Evolutionary conservation across 208 protist species (phyloP), one percentile per base, ranked within the genome.

Genomic region (Novymonas esmeraldas): DNA sequence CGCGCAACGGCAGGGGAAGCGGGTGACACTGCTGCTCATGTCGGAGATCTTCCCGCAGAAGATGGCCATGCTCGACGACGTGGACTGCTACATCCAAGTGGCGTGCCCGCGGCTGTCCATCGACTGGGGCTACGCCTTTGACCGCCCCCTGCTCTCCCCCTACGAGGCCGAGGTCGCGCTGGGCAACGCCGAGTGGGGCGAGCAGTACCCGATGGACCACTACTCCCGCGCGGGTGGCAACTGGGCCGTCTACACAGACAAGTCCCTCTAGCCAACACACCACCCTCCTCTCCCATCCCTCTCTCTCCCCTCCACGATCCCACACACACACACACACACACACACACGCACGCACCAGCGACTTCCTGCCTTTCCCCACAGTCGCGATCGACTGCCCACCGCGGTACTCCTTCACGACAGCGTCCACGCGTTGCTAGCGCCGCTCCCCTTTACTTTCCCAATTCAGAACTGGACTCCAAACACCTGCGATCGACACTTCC

Each of bases 81-180:
- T 99, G 28, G 96, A 98, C 58, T 94, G 87, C 78, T 98, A 97
- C 81, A 95, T 98, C 26, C 97, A 99, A 81, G 95, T 99, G 24
- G 98, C 98, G 0, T 99, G 98, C 73, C 98, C 98, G 11, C 83
- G 98, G 9, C 89, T 99, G 18, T 99, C 98, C 18, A 99, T 99
- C 63, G 98, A 99, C 84, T 99, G 98, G 98, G 98, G 98, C 50
- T 97, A 98, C 69, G 93, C 94, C n/a, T 99, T 99, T 61, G 87
- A 85, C 54, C 89, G 81, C 34, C 98, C 98, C 9, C 73, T 99
- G 22, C 78, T 99, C 26, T 97, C 95, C n/a, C 95, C 98, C 3
- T 99, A 99, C 76, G 98, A 99, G 80, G 87, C 93, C 14, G 85
- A 97, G 70, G 97, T 99, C 33, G 94, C 91, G 9, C 77, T 99